Base-by-base conservation (phyloP, 768 basidiomycete species). In the Suillus spraguei region DNA sequence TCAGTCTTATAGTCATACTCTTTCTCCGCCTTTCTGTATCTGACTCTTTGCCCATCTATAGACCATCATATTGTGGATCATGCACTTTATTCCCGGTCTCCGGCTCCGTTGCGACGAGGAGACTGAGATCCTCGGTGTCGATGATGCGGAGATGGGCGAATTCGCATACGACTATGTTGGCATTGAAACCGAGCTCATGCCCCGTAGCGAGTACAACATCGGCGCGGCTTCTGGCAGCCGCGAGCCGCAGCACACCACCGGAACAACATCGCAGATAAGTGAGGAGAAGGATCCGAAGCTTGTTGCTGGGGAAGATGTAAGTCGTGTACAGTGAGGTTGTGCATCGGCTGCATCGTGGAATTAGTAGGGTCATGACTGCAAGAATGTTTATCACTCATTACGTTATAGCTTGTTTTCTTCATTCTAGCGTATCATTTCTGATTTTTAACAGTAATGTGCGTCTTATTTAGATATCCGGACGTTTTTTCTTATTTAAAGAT, bases 121-220 rank as follows among this genome's bases (percentile, higher is more conserved):
- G 65, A 81, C 81, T 9, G 91, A 92, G 77, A 85, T 89, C 46
- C 78, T 97, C 54, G 95, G 96, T 63, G 87, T 97, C 68, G 96
- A 98, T 76, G 91, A 94, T 70, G 83, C 87, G 1, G 90, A 95
- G 79, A 88, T 94, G 84, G 95, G 94, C 66, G 94, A 96, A 78
- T 94, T 87, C 65, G 89, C 91, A 2, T 94, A 93, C 69, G 92
- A 95, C 76, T 95, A 92, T 66, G 92, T 94, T 38, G 90, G 88
- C 13, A 73, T 92, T 58, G 91, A 92, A 46, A 71, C 78, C 8
- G 84, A 85, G 66, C 73, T 85, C 28, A 61, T 71, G 1, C 73
- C 73, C 2, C 71, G 70, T 36, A 70, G 72, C 64, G 72, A 74
- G 59, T 75, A 76, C 68, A 70, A 67, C 65, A 32, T 69, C 69